Evolutionary conservation across 441 rosid species (phyloP), one percentile per base, ranked within the genome.

Genomic region (Biscutella laevigata): DNA sequence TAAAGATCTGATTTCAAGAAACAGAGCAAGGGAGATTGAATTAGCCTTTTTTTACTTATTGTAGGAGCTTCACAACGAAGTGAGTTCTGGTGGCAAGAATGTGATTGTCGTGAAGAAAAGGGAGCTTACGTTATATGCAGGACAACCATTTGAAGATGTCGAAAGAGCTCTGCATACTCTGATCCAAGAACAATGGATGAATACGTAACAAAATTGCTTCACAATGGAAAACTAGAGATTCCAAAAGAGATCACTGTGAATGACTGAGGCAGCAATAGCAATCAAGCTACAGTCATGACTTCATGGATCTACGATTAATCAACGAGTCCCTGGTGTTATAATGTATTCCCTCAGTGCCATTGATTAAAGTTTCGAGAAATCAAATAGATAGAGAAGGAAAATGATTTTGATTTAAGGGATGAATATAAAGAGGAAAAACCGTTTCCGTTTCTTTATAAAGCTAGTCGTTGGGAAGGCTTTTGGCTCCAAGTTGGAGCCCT

Each of bases 51-150:
- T 12, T 16, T n/a, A n/a, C 30, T 17, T 7, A 7, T 7, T 67
- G 70, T 70, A 79, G 95, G 88, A 84, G 60, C 84, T 83, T 53
- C 27, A 42, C 6, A 77, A 75, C 11, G 83, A 66, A 55, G 69
- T 81, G 66, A 73, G 66, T 53, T 74, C 73, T 12, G 36, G 64
- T 55, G 64, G 54, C 17, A 71, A 63, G 78, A 77, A 80, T 54
- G 64, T 83, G 44, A 39, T 81, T 57, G 88, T 87, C 16, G 80
- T 78, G 26, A 81, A 68, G 79, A 90, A 83, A 66, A 81, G 80
- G 50, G 85, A 81, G 68, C 88, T 87, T 21, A 77, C 71, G 35
- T 79, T 87, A 45, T 84, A 83, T 42, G 92, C 77, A 9, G 96
- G 95, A 16, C 90, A 90, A 38, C 86, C 95, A 33, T 68, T 84